Conservation (phyloP, 2,329 filamentous ascomycete genomes). For the Ophiostoma piceae region DNA sequence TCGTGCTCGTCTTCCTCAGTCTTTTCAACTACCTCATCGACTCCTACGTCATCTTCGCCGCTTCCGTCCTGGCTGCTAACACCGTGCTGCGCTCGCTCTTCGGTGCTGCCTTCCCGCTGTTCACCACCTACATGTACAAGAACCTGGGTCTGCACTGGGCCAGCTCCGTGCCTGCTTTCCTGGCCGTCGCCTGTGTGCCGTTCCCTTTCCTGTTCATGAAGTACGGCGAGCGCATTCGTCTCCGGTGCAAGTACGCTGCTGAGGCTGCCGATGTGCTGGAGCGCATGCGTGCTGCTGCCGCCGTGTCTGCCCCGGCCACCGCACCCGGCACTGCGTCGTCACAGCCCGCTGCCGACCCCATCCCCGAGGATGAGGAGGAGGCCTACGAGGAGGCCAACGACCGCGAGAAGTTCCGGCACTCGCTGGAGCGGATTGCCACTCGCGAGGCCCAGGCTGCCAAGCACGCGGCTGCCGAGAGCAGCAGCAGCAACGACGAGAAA, state of each 20-base stretch:
- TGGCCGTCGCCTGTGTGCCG: conserved; percentile 65
- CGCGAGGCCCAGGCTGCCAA: conserved; percentile 15
- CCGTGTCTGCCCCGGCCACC: conserved; percentile 29
- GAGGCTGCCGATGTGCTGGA: conserved; percentile 59
- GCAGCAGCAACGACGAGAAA: background rate
- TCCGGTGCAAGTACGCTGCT: conserved; percentile 63
- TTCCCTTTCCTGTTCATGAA: conserved; percentile 73
- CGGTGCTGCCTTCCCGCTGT: conserved; percentile 67
- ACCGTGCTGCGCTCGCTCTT: conserved; percentile 66
- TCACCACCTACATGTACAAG: conserved; percentile 56
- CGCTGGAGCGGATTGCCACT: conserved; percentile 12
- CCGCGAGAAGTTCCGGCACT: conserved; percentile 13
- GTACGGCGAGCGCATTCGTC: conserved; percentile 60
- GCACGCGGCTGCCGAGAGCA: conserved; percentile 1
- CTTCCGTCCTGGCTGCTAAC: conserved; percentile 68
- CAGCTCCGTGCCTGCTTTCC: conserved; percentile 65
- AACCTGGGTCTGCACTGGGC: conserved; percentile 71
- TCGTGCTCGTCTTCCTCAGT: conserved; percentile 61
- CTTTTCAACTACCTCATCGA: conserved; percentile 65
- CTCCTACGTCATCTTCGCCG: conserved; percentile 68
- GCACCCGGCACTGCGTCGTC: conserved; percentile 28
- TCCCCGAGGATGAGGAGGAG: conserved; percentile 23
- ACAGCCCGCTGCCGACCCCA: conserved; percentile 28
- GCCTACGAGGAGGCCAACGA: conserved; percentile 20
- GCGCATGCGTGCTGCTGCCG: conserved; percentile 36